These are phyloP conservation scores for Eucalyptus globulus DNA, from an alignment of 345 rosid species.

Conservation along the genomic window DNA sequence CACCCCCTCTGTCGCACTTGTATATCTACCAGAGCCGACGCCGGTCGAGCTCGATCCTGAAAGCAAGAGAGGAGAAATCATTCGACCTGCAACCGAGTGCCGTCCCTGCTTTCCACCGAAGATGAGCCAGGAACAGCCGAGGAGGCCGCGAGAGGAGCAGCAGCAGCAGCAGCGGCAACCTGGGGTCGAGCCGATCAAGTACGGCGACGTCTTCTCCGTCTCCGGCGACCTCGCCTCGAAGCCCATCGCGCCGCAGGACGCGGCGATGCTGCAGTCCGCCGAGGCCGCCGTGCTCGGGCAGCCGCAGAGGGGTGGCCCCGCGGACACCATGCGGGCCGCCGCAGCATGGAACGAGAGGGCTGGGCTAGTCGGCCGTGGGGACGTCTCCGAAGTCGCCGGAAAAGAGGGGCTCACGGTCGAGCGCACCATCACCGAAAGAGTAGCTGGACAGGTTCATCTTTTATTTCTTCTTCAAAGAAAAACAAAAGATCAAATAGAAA, in stretches of 20 bases:
- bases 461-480: neutral
- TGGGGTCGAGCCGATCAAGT: slow-evolving; percentile 4
- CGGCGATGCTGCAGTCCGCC: slow-evolving; percentile 12
- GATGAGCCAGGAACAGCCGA: slow-evolving; percentile 29
- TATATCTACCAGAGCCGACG: neutral
- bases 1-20: too few species aligned
- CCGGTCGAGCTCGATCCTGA: neutral
- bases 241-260: slow-evolving; percentile 15
- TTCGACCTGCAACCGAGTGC: neutral
- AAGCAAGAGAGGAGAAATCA: neutral
- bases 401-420: slow-evolving; percentile 2
- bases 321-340: slow-evolving; percentile 2
- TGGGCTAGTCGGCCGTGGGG: slow-evolving; percentile 9
- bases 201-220: slow-evolving; percentile 20
- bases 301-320: slow-evolving; percentile 1
- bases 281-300: slow-evolving; percentile 9
- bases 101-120: neutral
- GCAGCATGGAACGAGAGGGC: slow-evolving; percentile 9
- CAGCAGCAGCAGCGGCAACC: neutral
- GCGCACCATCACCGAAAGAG: slow-evolving; percentile 1
- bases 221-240: slow-evolving; percentile 13
- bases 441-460: slow-evolving; percentile 13
- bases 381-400: neutral
- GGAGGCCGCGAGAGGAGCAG: neutral
- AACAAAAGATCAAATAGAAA: neutral